Evolutionary conservation across 345 rosid genomes (phyloP).

Genomic region (Stellera chamaejasme): DNA sequence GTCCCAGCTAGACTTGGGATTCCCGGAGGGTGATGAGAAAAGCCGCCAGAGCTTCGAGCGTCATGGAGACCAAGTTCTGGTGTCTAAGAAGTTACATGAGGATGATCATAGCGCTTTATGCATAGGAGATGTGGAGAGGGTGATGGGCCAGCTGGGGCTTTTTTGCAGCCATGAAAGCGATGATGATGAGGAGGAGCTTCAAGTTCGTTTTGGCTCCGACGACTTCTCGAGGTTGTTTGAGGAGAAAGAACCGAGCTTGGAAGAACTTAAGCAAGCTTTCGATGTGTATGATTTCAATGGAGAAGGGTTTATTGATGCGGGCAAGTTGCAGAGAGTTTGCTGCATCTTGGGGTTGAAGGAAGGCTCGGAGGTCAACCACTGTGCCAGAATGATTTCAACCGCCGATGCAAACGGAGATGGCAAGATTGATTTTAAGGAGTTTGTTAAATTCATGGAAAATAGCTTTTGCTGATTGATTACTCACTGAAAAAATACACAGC

Average conservation of each 20-base stretch:
- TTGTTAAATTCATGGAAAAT: slow-evolving; percentile 63
- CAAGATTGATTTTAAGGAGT: slow-evolving; percentile 61
- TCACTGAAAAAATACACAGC: not conserved
- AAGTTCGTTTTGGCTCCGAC: slow-evolving; percentile 20
- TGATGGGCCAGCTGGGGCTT: slow-evolving; percentile 58
- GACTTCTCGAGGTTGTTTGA: slow-evolving; percentile 53
- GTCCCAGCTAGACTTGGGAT: slow-evolving; percentile 16
- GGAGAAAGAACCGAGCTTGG: slow-evolving; percentile 72
- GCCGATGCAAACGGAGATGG: slow-evolving; percentile 54
- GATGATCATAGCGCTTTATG: slow-evolving; percentile 21
- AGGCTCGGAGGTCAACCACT: slow-evolving; percentile 36
- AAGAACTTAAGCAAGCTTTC: slow-evolving; percentile 70
- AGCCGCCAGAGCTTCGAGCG: slow-evolving; percentile 22
- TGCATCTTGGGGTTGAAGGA: slow-evolving; percentile 39
- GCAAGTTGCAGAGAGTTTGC: slow-evolving; percentile 66
- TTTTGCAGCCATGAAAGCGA: slow-evolving; percentile 23
- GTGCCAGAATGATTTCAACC: slow-evolving; percentile 56
- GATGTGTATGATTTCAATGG: slow-evolving; percentile 69
- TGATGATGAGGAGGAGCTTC: slow-evolving; percentile 20
- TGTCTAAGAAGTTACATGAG: not conserved
- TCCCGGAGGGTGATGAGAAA: slow-evolving; percentile 12
- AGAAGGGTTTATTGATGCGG: slow-evolving; percentile 70
- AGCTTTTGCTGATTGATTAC: slow-evolving; percentile 39
- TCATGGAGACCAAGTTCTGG: slow-evolving; percentile 9
- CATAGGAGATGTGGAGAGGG: slow-evolving; percentile 51